Evolutionary conservation across 1,139 yeast genomes (phyloP).

Genomic region (Wickerhamiella infanticola): DNA sequence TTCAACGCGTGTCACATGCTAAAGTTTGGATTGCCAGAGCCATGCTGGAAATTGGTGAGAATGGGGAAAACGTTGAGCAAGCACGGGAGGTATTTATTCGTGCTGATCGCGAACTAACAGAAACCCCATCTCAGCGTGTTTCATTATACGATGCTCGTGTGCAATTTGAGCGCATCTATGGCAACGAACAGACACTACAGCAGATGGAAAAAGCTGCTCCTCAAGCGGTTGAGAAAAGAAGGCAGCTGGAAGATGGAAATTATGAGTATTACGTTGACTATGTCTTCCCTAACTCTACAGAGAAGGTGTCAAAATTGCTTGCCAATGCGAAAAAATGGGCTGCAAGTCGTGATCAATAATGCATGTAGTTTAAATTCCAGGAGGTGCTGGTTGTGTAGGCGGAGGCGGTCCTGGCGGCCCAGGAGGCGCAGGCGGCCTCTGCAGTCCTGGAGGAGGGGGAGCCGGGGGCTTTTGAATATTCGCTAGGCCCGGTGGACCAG

Average conservation of each 20-base stretch:
- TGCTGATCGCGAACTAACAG: conserved; percentile 30
- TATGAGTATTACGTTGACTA: conserved; percentile 48
- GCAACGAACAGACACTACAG: conserved; percentile 29
- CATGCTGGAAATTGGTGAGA: conserved; percentile 45
- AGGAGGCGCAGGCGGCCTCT: not conserved
- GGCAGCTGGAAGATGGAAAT: conserved; percentile 31
- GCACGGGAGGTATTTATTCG: conserved; percentile 43
- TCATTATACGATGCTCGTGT: conserved; percentile 47
- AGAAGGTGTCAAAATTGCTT: conserved; percentile 4
- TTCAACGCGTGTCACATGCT: conserved; percentile 27
- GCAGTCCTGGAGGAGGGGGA: conserved; percentile 1
- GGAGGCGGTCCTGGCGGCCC: conserved; percentile 15
- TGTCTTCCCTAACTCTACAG: conserved; percentile 36
- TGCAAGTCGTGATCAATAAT: not conserved
- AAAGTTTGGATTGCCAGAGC: conserved; percentile 55
- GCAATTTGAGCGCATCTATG: conserved; percentile 52
- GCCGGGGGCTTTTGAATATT: conserved; percentile 1
- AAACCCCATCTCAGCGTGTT: conserved; percentile 31
- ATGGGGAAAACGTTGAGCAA: conserved; percentile 25
- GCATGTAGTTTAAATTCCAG: conserved; percentile 9
- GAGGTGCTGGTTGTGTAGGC: conserved; percentile 11
- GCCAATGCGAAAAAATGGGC: conserved; percentile 12
- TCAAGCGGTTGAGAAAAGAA: conserved; percentile 34
- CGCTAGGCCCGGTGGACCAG: not conserved
- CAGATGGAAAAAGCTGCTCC: conserved; percentile 41